phyloP scores from a whole-genome alignment of 257 asterid species.

The Paraleonurus japonicus region DNA sequence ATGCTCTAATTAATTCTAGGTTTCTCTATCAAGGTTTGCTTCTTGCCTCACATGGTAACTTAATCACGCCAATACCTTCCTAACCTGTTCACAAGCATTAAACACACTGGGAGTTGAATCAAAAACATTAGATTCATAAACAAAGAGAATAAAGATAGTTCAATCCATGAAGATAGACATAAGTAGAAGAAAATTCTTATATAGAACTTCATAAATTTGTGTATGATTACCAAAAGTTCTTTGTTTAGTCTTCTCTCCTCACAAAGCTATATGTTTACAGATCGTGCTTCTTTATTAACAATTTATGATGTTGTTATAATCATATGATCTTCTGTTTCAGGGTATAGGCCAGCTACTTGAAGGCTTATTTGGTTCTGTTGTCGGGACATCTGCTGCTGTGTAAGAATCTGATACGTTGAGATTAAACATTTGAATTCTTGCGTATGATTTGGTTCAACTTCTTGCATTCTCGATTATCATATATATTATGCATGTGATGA shows the following conservation, averaged over 20 bases:
- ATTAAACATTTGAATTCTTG: constrained; percentile 5
- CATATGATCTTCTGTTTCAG: constrained; percentile 38
- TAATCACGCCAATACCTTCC: background rate
- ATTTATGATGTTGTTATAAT: constrained; percentile 6
- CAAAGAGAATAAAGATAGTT: background rate
- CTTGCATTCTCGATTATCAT: constrained; percentile 4
- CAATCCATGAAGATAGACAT: background rate
- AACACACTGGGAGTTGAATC: background rate
- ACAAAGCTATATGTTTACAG: background rate
- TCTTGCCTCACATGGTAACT: background rate
- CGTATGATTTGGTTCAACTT: background rate
- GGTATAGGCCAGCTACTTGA: constrained; percentile 91
- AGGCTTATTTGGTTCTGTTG: constrained; percentile 84
- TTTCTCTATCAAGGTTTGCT: background rate
- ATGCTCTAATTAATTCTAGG: background rate
- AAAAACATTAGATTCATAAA: background rate
- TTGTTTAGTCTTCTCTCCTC: background rate
- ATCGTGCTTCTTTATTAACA: background rate
- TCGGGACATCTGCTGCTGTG: constrained; percentile 84
- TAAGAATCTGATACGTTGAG: constrained; percentile 37
- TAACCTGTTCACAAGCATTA: background rate
- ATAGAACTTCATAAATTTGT: background rate
- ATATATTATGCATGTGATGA: background rate
- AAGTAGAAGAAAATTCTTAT: background rate
- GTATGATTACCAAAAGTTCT: background rate